Evolutionary conservation across 345 rosid genomes (phyloP).

Genomic region (Sapria himalayana): DNA sequence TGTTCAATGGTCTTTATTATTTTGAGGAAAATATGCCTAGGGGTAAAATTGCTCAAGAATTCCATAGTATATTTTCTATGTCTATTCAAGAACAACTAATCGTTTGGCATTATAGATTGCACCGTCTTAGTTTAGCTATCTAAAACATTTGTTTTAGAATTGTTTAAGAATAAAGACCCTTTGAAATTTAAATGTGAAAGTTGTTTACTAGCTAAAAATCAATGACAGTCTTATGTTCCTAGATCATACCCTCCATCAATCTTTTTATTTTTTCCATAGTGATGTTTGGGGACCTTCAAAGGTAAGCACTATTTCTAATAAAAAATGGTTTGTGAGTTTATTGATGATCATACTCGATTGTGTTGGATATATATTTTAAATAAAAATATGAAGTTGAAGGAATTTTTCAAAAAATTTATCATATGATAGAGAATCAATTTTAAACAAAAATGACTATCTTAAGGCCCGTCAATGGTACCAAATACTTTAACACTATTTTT

Average conservation of each 20-base stretch:
- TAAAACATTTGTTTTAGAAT: background rate
- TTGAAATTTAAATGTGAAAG: background rate
- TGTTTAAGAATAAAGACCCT: background rate
- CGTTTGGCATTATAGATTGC: background rate
- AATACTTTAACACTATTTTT: constrained; percentile 1
- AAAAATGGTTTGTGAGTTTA: background rate
- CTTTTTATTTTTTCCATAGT: too few relatives aligned
- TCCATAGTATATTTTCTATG: background rate
- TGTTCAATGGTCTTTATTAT: background rate
- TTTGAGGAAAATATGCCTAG: background rate
- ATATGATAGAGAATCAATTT: background rate
- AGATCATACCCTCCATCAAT: too few relatives aligned
- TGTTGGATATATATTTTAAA: background rate
- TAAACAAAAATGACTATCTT: background rate
- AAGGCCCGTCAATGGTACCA: background rate
- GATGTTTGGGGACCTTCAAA: background rate
- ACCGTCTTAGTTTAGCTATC: constrained; percentile 3
- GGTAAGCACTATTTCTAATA: background rate
- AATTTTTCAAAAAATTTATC: background rate
- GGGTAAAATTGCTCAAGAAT: background rate
- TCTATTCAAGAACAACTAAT: background rate
- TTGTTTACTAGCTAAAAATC: too few relatives aligned
- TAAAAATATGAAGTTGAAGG: background rate
- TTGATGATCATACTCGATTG: background rate
- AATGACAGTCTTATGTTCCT: too few relatives aligned